phyloP scores from a whole-genome alignment of 352 stramenopile species.

The Thraustochytrium sp. region DNA sequence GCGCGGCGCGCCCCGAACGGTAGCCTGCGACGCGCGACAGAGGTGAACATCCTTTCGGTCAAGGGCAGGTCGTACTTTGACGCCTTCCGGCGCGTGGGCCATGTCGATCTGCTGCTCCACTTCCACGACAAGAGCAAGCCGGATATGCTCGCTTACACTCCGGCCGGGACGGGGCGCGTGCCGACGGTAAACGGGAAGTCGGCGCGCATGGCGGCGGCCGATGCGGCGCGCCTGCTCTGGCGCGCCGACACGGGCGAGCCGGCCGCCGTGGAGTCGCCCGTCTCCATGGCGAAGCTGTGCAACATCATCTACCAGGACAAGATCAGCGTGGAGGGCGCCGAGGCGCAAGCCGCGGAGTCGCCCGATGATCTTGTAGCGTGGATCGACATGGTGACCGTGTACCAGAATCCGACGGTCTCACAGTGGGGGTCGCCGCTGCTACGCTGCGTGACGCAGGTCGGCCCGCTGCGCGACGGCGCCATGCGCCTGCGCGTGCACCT shows the following conservation, averaged over 20 bases:
- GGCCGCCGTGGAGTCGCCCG: not conserved
- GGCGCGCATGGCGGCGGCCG: not conserved
- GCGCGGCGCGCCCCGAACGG: too few relatives aligned
- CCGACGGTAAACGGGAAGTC: not conserved
- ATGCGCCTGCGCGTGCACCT: not conserved
- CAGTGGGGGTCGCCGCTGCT: not conserved
- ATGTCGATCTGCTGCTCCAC: not conserved
- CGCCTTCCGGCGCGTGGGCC: not conserved
- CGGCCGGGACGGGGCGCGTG: not conserved
- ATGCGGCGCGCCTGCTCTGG: not conserved
- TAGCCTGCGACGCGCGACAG: not conserved
- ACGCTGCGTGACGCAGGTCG: not conserved
- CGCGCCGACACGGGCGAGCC: not conserved
- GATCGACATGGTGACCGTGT: not conserved
- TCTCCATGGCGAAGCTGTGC: not conserved
- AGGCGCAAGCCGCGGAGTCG: not conserved
- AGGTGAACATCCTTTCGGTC: not conserved
- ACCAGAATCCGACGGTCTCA: not conserved
- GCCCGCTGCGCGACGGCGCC: not conserved
- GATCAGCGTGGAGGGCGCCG: not conserved
- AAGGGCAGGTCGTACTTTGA: not conserved
- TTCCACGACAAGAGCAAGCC: not conserved
- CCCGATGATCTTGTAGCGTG: not conserved
- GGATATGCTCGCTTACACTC: not conserved
- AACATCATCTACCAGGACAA: not conserved